phyloP scores from a whole-genome alignment of 257 asterid species.

The Penstemon eatonii region DNA sequence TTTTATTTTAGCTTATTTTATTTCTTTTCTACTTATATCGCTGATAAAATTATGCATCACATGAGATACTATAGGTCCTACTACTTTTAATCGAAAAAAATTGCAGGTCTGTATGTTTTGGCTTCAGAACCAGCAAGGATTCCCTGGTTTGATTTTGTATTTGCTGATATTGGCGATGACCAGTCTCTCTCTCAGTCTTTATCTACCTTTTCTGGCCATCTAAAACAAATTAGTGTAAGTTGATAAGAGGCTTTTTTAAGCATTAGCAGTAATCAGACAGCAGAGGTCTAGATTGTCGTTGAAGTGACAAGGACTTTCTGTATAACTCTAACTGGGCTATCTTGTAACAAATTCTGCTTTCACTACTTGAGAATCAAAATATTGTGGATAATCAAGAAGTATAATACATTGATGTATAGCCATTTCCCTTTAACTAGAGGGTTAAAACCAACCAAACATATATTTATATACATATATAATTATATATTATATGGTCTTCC shows the following conservation, averaged over 20 bases:
- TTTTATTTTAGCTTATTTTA: neutral
- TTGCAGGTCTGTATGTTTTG: constrained; percentile 86
- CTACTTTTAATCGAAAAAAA: constrained; percentile 21
- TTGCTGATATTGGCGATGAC: constrained; percentile 98
- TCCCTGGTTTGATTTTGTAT: constrained; percentile 97
- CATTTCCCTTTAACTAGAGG: too few relatives aligned
- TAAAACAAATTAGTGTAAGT: constrained; percentile 95
- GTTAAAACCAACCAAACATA: neutral
- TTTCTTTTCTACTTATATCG: neutral
- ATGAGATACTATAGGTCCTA: neutral
- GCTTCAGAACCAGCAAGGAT: constrained; percentile 88
- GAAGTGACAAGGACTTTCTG: constrained; percentile 1
- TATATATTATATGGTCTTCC: constrained; percentile 5
- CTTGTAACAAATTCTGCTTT: constrained; percentile 7
- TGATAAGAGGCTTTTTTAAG: constrained; percentile 24
- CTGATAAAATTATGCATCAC: neutral
- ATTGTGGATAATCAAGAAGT: constrained; percentile 11
- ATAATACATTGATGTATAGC: too few relatives aligned
- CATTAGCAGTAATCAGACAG: neutral
- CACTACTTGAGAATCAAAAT: constrained; percentile 8
- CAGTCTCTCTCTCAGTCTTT: constrained; percentile 93
- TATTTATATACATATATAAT: neutral
- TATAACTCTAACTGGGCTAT: constrained; percentile 11
- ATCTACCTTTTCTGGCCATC: constrained; percentile 98
- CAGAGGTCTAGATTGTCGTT: constrained; percentile 15